Percentiles rank a stretch among this genome's conserved stretches.
Conservation (phyloP, 2,329 filamentous ascomycete species). For the Aphanocladium album region DNA sequence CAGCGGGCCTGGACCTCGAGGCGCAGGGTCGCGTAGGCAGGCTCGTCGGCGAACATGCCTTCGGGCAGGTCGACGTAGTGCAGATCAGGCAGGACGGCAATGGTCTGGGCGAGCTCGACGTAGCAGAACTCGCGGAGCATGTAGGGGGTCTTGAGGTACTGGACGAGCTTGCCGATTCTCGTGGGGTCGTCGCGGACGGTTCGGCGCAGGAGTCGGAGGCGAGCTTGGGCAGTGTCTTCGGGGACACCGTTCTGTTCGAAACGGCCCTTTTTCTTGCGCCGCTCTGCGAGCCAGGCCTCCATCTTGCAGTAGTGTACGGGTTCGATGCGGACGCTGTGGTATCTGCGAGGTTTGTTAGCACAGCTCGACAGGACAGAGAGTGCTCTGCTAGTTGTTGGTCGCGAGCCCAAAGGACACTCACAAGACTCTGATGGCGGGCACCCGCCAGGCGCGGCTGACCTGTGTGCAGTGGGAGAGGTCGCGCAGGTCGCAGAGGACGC, state of each 20-base stretch:
- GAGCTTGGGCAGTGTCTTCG: conserved; percentile 70
- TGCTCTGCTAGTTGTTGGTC: too few relatives aligned
- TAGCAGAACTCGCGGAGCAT: conserved; percentile 90
- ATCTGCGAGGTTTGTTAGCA: conserved; percentile 47
- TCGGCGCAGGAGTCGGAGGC: conserved; percentile 73
- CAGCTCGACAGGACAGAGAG: too few relatives aligned
- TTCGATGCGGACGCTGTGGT: conserved; percentile 87
- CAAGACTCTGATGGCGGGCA: conserved; percentile 48
- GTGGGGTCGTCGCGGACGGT: conserved; percentile 74
- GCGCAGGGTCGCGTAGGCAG: conserved; percentile 67
- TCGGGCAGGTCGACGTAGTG: conserved; percentile 88
- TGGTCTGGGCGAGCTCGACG: conserved; percentile 75
- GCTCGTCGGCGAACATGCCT: conserved; percentile 78
- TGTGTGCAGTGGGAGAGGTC: conserved; percentile 76
- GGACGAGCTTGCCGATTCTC: conserved; percentile 62
- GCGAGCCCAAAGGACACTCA: conserved; percentile 51
- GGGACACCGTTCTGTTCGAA: conserved; percentile 74
- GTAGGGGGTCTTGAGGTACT: conserved; percentile 84
- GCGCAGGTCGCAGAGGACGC: conserved; percentile 90
- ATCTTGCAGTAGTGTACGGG: conserved; percentile 90
- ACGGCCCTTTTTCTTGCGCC: conserved; percentile 67
- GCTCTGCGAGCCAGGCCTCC: conserved; percentile 74
- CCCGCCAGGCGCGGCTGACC: conserved; percentile 68
- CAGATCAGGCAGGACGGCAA: conserved; percentile 79
- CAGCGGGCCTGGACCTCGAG: conserved; percentile 82